phyloP scores from a whole-genome alignment of 2,329 filamentous ascomycete species.

The Helminthosporium solani region DNA sequence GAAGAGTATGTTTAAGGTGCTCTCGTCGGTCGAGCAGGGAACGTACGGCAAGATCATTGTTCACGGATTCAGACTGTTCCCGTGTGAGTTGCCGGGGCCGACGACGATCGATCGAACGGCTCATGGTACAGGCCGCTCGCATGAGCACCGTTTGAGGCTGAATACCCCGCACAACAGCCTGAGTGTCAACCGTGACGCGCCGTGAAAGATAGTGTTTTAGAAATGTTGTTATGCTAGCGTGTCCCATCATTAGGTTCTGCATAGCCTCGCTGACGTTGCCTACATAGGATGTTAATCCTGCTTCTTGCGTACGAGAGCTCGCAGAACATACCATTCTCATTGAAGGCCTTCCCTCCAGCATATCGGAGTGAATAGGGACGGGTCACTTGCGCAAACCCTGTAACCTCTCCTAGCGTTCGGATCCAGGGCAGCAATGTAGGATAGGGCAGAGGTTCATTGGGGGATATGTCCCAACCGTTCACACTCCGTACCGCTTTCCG shows the following conservation, averaged over 20 bases:
- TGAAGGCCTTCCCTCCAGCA: constrained; percentile 40
- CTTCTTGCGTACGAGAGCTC: neutral
- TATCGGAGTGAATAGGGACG: constrained; percentile 41
- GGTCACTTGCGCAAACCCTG: constrained; percentile 33
- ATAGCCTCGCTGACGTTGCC: constrained; percentile 31
- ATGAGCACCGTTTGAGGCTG: constrained; percentile 15
- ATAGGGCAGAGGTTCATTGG: constrained; percentile 25
- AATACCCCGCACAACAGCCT: constrained; percentile 16
- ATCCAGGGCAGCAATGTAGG: constrained; percentile 30
- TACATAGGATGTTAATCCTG: constrained; percentile 11
- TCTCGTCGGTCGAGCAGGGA: constrained; percentile 13
- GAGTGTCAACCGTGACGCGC: constrained; percentile 14
- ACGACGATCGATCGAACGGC: constrained; percentile 15
- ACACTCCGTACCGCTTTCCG: constrained; percentile 23
- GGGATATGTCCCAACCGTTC: constrained; percentile 25
- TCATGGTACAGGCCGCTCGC: constrained; percentile 19
- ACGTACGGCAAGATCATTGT: constrained; percentile 13
- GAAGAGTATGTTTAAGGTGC: constrained; percentile 12
- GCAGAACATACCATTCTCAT: constrained; percentile 38
- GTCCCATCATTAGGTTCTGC: constrained; percentile 35
- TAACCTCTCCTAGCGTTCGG: constrained; percentile 34
- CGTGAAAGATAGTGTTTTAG: constrained; percentile 18
- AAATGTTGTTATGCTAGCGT: constrained; percentile 16
- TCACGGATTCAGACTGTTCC: constrained; percentile 16
- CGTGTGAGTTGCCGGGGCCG: constrained; percentile 13